Conservation (phyloP, 768 basidiomycete genomes). For the Trametes cubensis region DNA sequence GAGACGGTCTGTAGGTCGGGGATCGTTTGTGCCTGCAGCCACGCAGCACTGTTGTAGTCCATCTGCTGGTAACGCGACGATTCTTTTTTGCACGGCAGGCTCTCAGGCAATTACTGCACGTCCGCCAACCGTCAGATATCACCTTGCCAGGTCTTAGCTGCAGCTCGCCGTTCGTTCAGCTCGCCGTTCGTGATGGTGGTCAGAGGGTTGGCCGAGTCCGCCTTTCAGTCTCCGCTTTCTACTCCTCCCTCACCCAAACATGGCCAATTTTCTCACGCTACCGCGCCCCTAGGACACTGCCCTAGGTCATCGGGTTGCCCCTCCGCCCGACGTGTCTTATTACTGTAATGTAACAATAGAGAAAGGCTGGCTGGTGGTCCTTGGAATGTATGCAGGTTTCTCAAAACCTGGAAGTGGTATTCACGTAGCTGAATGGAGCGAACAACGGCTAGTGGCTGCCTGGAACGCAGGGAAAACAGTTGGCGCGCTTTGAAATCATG, state of each 20-base stretch:
- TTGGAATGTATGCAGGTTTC: background rate
- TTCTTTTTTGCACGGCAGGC: conserved; percentile 44
- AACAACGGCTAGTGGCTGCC: conserved; percentile 2
- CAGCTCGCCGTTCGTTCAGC: conserved; percentile 33
- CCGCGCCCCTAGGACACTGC: conserved; percentile 13
- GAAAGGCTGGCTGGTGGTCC: too few relatives aligned
- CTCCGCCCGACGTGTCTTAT: background rate
- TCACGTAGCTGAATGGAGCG: background rate
- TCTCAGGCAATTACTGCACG: conserved; percentile 46
- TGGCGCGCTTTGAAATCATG: conserved; percentile 14
- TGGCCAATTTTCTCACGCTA: conserved; percentile 28
- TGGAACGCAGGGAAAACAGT: conserved; percentile 15
- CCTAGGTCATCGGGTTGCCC: background rate
- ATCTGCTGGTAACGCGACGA: conserved; percentile 41
- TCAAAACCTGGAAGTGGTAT: background rate
- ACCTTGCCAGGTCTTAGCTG: conserved; percentile 29
- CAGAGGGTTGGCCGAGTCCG: conserved; percentile 32
- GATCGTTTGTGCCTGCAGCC: conserved; percentile 44
- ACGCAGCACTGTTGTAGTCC: conserved; percentile 47
- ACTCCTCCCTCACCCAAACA: conserved; percentile 22
- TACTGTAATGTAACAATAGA: too few relatives aligned
- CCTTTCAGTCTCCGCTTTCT: conserved; percentile 34
- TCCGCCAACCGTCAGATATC: conserved; percentile 28
- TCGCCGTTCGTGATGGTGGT: conserved; percentile 35
- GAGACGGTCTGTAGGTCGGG: conserved; percentile 21